A percentile compares a stretch with the other conserved stretches of the same genome.
phyloP scores from a whole-genome alignment of 139 green algal species.

The Pleodorina starrii region DNA sequence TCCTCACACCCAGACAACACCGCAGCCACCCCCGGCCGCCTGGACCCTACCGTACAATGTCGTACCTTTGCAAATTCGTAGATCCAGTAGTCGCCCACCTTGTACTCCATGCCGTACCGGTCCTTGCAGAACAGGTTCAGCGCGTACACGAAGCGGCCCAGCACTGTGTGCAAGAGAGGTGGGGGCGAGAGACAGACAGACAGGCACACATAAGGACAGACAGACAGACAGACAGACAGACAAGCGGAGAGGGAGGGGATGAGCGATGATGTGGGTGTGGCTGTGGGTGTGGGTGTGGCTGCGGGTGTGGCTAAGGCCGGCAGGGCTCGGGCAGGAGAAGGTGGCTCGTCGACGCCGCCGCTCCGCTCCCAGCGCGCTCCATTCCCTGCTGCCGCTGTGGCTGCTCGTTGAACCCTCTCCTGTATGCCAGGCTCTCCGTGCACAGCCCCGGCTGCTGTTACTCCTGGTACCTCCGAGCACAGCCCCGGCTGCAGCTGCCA shows the following conservation, averaged over 20 bases:
- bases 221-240: not conserved
- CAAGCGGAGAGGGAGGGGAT: not conserved
- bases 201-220: not conserved
- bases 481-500: too few species aligned
- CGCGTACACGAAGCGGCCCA: conserved; percentile 81
- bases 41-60: too few species aligned
- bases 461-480: too few species aligned
- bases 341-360: not conserved
- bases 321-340: not conserved
- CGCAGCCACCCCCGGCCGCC: too few species aligned
- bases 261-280: not conserved
- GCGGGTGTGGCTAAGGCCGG: not conserved
- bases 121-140: conserved; percentile 90
- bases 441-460: too few species aligned
- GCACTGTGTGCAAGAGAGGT: conserved; percentile 70
- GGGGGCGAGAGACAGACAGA: not conserved
- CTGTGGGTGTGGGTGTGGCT: not conserved
- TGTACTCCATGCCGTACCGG: conserved; percentile 81
- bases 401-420: too few species aligned
- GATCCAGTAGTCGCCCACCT: conserved; percentile 85
- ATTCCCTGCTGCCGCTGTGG: too few species aligned
- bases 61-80: conserved; percentile 94
- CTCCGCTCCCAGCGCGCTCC: not conserved
- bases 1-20: too few species aligned
- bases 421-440: too few species aligned